Base-by-base conservation (phyloP, 2,329 filamentous ascomycete genomes). In the Chaetoscypha palmicola region DNA sequence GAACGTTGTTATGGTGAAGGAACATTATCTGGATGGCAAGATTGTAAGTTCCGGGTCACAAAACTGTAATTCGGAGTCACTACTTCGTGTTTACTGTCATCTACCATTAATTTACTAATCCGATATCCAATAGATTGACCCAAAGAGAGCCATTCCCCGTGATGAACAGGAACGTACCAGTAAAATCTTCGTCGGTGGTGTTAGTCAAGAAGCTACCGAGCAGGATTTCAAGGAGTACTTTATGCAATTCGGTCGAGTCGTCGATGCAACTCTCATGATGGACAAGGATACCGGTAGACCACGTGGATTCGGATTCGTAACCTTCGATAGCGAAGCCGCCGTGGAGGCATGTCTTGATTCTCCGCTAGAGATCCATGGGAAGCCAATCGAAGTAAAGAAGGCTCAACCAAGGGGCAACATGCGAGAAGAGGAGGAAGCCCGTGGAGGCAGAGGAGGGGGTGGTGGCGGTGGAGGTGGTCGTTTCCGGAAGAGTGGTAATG, bases 1-100 rank as follows among this genome's bases (percentile, higher is more conserved):
- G 54, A 98, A 98, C 64, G 94, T 89, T 55, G 92, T 98, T 52
- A 98, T 98, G 92, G 92, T 98, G 51, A 98, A 98, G 68, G 92
- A 98, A 64, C 92, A 98, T 65, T 94, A 91, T 58, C 76, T 98
- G 17, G 92, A 98, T 63, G 92, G 92, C 50, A 98, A 98, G 68
- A 96, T 98, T 65, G 92, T 97, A 76, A 72, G 86, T 69, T 47
- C 40, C 45, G 43, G 49, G 30, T 23, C 42, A 34, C 48, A 57
- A 51, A 38, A 44, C 34, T 26, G 41, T 30, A 36, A 52, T 17
- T 26, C n/a, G n/a, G n/a, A n/a, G n/a, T n/a, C n/a, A n/a, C n/a
- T n/a, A n/a, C n/a, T n/a, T n/a, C n/a, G n/a, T n/a, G n/a, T 69
- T 46, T 40, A 46, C 43, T 49, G 28, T 23, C 43, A 34, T 48